Conservation (phyloP, 163 green algal genomes). For the Chlamydomonas reinhardtii region DNA sequence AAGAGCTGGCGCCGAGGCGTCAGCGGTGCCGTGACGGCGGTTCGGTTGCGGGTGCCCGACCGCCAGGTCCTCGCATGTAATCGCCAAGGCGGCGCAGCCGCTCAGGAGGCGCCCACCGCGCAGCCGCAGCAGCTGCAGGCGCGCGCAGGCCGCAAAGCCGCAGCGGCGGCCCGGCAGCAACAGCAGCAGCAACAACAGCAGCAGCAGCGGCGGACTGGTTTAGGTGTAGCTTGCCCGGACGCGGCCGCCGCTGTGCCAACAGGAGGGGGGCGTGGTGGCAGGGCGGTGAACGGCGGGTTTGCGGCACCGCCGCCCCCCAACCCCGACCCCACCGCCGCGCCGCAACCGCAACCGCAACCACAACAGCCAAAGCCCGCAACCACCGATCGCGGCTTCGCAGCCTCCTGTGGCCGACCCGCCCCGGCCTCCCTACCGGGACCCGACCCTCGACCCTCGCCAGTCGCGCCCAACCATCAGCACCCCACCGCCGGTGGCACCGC, state of each 20-base stretch:
- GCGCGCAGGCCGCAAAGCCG: neutral
- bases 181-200: neutral
- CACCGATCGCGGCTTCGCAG: conserved; percentile 1
- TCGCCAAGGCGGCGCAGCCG: neutral
- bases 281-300: neutral
- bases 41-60: conserved; percentile 16
- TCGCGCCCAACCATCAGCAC: too few species aligned
- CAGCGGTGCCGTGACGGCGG: neutral
- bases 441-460: too few species aligned
- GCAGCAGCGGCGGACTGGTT: neutral
- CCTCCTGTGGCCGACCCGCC: conserved; percentile 15
- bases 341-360: too few species aligned
- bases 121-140: neutral
- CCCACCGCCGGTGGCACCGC: too few species aligned
- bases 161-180: neutral
- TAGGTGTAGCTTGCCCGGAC: too few species aligned
- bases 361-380: neutral
- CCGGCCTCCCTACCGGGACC: neutral
- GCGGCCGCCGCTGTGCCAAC: neutral
- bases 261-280: too few species aligned
- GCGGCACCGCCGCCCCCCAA: too few species aligned
- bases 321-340: too few species aligned
- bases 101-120: too few species aligned
- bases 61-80: neutral
- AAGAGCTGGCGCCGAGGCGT: conserved; percentile 24